Conservation (phyloP, 192 early-diverging fungal species). For the Neocallimastix lanati region DNA sequence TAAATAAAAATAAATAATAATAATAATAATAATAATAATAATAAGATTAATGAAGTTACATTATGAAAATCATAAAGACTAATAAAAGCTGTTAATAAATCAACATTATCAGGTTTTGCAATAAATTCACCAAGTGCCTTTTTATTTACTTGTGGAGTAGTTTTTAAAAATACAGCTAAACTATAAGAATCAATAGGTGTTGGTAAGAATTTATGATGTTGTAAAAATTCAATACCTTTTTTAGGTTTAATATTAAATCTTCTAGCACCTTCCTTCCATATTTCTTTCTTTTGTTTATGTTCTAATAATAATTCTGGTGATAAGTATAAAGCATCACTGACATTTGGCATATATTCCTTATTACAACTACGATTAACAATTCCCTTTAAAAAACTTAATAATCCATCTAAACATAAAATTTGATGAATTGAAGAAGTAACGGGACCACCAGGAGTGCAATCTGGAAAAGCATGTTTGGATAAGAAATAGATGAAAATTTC, state of each 20-base stretch:
- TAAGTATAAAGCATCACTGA: not conserved
- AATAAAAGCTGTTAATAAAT: constrained; percentile 71
- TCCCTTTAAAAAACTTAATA: constrained; percentile 48
- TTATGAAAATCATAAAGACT: constrained; percentile 71
- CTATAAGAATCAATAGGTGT: constrained; percentile 22
- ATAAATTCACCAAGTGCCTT: constrained; percentile 72
- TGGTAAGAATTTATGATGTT: constrained; percentile 33
- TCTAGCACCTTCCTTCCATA: constrained; percentile 55
- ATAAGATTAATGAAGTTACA: constrained; percentile 9
- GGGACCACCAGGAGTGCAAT: constrained; percentile 40
- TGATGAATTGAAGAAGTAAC: constrained; percentile 30
- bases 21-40: no score
- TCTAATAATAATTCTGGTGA: constrained; percentile 13
- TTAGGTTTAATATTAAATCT: constrained; percentile 77
- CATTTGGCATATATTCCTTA: not conserved
- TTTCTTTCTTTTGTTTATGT: constrained; percentile 52
- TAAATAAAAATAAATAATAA: no score
- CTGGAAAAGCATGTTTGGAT: constrained; percentile 54
- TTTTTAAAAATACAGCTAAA: constrained; percentile 57
- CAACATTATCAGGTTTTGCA: constrained; percentile 64
- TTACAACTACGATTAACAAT: constrained; percentile 37
- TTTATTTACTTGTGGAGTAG: constrained; percentile 75
- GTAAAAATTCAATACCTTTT: constrained; percentile 64
- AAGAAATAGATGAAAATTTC: constrained; percentile 65
- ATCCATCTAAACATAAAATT: constrained; percentile 47